Conservation (phyloP, 1,284 basidiomycete species). For the Apiotrichum brassicae region DNA sequence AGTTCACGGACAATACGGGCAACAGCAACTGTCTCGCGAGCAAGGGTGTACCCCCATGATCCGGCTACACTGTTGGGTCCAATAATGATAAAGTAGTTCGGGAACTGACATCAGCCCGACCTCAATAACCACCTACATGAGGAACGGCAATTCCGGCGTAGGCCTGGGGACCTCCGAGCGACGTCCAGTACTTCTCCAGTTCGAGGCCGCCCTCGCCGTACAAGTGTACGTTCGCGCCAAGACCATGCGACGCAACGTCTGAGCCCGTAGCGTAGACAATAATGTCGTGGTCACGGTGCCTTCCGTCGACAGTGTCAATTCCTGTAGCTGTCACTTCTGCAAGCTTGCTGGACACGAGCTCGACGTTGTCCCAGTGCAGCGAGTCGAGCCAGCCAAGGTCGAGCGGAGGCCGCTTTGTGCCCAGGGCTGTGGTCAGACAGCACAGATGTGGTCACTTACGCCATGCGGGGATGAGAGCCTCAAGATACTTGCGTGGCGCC, state of each 20-base stretch:
- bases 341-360: constrained; percentile 5
- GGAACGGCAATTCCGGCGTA: constrained; percentile 26
- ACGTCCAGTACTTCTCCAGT: constrained; percentile 22
- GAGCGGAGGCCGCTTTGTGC: constrained; percentile 9
- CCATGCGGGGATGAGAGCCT: constrained; percentile 5
- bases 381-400: constrained; percentile 11
- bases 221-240: constrained; percentile 27
- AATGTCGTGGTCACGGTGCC: constrained; percentile 18
- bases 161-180: constrained; percentile 22
- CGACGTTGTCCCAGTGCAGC: constrained; percentile 10
- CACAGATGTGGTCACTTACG: background rate
- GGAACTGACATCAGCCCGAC: too few relatives aligned
- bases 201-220: constrained; percentile 23
- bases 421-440: constrained; percentile 1
- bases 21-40: constrained; percentile 12
- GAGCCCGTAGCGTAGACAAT: constrained; percentile 18
- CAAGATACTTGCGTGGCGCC: constrained; percentile 10
- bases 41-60: constrained; percentile 23
- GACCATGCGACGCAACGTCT: constrained; percentile 30
- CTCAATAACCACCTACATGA: too few relatives aligned
- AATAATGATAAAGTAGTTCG: constrained; percentile 24
- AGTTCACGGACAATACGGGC: constrained; percentile 16
- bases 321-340: background rate
- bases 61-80: constrained; percentile 22
- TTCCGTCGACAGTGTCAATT: constrained; percentile 8